phyloP scores from a whole-genome alignment of 1,284 basidiomycete genomes.

The Ustanciosporium gigantosporum region DNA sequence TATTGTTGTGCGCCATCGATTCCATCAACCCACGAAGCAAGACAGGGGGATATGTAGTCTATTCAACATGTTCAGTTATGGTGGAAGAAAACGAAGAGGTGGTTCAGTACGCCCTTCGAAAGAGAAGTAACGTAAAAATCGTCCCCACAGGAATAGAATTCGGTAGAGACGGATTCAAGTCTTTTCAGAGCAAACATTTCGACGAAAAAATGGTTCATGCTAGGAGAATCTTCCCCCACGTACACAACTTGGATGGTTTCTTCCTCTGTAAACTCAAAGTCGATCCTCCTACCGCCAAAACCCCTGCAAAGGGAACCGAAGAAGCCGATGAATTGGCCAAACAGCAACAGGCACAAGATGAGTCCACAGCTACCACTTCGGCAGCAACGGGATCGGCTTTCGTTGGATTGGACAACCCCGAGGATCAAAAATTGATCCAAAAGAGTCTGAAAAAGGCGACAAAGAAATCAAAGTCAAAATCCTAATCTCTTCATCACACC shows the following conservation, averaged over 20 bases:
- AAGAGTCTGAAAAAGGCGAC: slow-evolving; percentile 23
- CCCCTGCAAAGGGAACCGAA: background rate
- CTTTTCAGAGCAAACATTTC: slow-evolving; percentile 86
- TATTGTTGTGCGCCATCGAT: slow-evolving; percentile 97
- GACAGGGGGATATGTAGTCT: slow-evolving; percentile 92
- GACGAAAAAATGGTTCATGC: slow-evolving; percentile 70
- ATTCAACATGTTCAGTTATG: slow-evolving; percentile 97
- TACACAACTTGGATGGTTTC: slow-evolving; percentile 87
- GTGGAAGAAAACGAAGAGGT: slow-evolving; percentile 98
- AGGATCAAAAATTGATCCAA: slow-evolving; percentile 37
- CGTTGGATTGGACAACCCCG: slow-evolving; percentile 24
- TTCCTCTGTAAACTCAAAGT: slow-evolving; percentile 98
- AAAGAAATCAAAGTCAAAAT: background rate
- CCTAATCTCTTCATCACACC: too few relatives aligned
- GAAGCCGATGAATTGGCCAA: slow-evolving; percentile 1
- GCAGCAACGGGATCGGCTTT: too few relatives aligned
- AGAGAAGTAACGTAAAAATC: slow-evolving; percentile 91
- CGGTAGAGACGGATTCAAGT: slow-evolving; percentile 86
- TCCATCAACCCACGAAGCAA: slow-evolving; percentile 85
- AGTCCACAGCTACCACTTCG: background rate
- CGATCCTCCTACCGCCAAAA: slow-evolving; percentile 34
- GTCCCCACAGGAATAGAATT: slow-evolving; percentile 92
- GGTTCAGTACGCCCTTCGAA: slow-evolving; percentile 95
- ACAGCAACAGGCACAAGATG: background rate
- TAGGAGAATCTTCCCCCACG: slow-evolving; percentile 58